Percentiles rank a stretch among this genome's conserved stretches.
Evolutionary conservation across 495 filamentous ascomycete genomes (phyloP).

Genomic region (Amniculicola lignicola): DNA sequence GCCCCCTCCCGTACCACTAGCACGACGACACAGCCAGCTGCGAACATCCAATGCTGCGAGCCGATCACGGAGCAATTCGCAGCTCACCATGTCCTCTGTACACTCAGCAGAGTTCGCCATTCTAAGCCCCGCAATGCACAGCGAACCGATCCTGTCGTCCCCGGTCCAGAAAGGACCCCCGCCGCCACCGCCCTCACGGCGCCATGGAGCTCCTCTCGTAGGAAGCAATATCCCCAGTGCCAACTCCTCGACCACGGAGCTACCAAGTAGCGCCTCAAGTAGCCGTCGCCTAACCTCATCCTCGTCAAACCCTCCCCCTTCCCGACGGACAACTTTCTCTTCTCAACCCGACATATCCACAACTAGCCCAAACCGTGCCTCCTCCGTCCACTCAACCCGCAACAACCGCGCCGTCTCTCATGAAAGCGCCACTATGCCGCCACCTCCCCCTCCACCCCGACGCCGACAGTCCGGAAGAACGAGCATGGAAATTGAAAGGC

Average conservation of each 20-base stretch:
- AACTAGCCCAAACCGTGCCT: neutral
- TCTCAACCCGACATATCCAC: conserved; percentile 15
- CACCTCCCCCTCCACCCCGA: conserved; percentile 36
- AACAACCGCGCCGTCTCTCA: conserved; percentile 16
- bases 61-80: conserved; percentile 36
- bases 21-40: conserved; percentile 37
- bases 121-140: conserved; percentile 3
- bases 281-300: conserved; percentile 14
- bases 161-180: conserved; percentile 24
- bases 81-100: conserved; percentile 34
- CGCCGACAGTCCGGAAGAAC: conserved; percentile 17
- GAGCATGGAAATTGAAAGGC: conserved; percentile 29
- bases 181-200: conserved; percentile 36
- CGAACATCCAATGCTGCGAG: conserved; percentile 14
- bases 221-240: conserved; percentile 18
- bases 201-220: conserved; percentile 15
- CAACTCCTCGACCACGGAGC: conserved; percentile 26
- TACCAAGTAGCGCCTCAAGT: conserved; percentile 7
- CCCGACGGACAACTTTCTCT: conserved; percentile 21
- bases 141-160: conserved; percentile 8
- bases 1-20: conserved; percentile 38
- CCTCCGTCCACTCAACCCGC: conserved; percentile 9
- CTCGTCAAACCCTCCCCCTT: conserved; percentile 18
- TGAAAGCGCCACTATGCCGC: conserved; percentile 29
- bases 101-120: conserved; percentile 14